Conservation (phyloP, 495 filamentous ascomycete genomes). For the Penicillium herquei region DNA sequence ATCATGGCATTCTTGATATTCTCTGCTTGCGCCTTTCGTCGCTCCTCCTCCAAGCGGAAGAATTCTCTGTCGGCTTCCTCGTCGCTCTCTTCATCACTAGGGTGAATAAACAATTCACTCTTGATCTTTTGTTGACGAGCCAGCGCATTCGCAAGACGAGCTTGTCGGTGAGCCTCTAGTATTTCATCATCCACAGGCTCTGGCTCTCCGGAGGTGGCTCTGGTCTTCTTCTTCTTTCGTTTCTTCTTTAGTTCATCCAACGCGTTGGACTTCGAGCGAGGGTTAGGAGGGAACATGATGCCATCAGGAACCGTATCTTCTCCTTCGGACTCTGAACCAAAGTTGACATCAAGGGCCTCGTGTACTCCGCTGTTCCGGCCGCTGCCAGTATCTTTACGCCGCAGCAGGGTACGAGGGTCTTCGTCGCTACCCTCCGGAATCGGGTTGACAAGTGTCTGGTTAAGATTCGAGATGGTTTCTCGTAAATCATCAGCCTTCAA, state of each 20-base stretch:
- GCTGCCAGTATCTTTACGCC: constrained; percentile 58
- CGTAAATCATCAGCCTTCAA: constrained; percentile 61
- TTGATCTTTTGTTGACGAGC: constrained; percentile 76
- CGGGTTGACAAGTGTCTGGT: constrained; percentile 69
- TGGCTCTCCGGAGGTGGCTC: constrained; percentile 25
- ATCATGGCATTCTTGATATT: constrained; percentile 50
- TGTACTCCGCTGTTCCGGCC: constrained; percentile 40
- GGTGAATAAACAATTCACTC: constrained; percentile 74
- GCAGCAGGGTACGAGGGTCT: constrained; percentile 72
- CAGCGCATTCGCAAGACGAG: constrained; percentile 55
- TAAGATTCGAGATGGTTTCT: constrained; percentile 61
- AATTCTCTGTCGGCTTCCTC: constrained; percentile 65
- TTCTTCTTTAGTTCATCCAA: constrained; percentile 53
- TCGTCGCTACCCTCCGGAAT: constrained; percentile 65
- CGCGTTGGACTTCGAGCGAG: constrained; percentile 43
- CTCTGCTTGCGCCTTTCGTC: constrained; percentile 49
- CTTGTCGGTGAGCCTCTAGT: constrained; percentile 50
- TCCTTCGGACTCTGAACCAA: constrained; percentile 63
- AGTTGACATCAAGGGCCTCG: constrained; percentile 38
- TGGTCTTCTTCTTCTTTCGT: constrained; percentile 45
- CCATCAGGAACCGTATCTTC: constrained; percentile 59
- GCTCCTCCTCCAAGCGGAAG: constrained; percentile 65
- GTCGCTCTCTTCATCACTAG: constrained; percentile 78
- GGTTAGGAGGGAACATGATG: constrained; percentile 64
- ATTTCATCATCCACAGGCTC: constrained; percentile 50